Conservation (phyloP, 768 basidiomycete species). For the Lactarius quietus region DNA sequence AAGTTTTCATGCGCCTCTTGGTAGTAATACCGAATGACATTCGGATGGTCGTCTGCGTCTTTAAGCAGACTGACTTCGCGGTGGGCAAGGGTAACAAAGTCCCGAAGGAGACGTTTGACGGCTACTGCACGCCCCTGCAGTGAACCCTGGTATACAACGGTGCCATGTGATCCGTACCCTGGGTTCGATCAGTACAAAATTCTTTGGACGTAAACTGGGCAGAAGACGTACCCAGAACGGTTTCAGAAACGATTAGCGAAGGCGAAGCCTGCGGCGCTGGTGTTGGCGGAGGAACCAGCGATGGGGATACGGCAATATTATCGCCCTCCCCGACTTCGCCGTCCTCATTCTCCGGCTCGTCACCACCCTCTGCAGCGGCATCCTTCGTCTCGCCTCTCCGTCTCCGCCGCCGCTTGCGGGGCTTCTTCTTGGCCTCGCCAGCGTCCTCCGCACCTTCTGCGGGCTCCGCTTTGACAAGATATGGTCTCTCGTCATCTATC, state of each 20-base stretch:
- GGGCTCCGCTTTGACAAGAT: constrained; percentile 4
- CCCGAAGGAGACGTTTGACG: constrained; percentile 93
- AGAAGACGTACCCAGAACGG: constrained; percentile 57
- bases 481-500: not conserved
- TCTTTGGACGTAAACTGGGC: not conserved
- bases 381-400: constrained; percentile 22
- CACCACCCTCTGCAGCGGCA: constrained; percentile 26
- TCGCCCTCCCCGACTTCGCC: constrained; percentile 23
- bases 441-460: constrained; percentile 56
- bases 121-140: constrained; percentile 97
- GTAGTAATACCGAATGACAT: constrained; percentile 98
- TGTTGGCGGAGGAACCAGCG: constrained; percentile 29
- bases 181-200: constrained; percentile 16
- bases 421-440: constrained; percentile 37
- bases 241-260: constrained; percentile 69
- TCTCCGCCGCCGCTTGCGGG: constrained; percentile 26
- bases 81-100: constrained; percentile 91
- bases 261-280: constrained; percentile 32
- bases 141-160: constrained; percentile 90
- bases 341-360: constrained; percentile 26
- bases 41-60: constrained; percentile 96
- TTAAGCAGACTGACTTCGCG: constrained; percentile 94
- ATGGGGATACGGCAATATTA: constrained; percentile 16
- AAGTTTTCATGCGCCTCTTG: constrained; percentile 93
- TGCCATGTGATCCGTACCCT: constrained; percentile 97